These are phyloP conservation scores for Pleurotus platypus DNA, from an alignment of 768 basidiomycete species.

Conservation along the genomic window DNA sequence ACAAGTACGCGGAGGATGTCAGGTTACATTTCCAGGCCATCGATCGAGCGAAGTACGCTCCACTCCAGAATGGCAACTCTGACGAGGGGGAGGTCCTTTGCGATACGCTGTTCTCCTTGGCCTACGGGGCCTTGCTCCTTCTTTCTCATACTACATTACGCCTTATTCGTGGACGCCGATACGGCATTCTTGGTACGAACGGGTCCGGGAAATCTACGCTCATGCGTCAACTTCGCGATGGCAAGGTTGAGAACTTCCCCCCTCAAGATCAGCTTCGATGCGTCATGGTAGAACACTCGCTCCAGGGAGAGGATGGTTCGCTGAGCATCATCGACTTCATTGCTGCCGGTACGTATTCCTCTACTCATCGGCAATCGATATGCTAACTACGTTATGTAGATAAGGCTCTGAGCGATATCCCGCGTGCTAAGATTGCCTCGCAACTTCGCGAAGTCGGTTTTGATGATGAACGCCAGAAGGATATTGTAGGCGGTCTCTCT, in stretches of 20 bases:
- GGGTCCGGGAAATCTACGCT: slow-evolving; percentile 95
- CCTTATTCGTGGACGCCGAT: slow-evolving; percentile 85
- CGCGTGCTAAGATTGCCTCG: slow-evolving; percentile 69
- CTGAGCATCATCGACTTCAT: slow-evolving; percentile 87
- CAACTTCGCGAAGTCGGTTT: slow-evolving; percentile 90
- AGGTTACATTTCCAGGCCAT: slow-evolving; percentile 73
- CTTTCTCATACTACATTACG: slow-evolving; percentile 92
- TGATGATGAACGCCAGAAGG: slow-evolving; percentile 78
- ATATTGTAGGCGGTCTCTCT: slow-evolving; percentile 84
- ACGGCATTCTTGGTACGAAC: slow-evolving; percentile 95
- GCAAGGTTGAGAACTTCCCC: slow-evolving; percentile 96
- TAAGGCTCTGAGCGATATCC: slow-evolving; percentile 56
- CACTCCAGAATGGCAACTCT: slow-evolving; percentile 34
- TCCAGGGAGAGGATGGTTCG: slow-evolving; percentile 90
- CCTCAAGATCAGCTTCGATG: slow-evolving; percentile 81
- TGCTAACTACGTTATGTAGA: slow-evolving; percentile 38
- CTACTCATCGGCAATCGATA: not conserved
- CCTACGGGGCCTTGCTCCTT: slow-evolving; percentile 91
- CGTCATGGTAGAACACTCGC: slow-evolving; percentile 96
- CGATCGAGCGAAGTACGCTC: slow-evolving; percentile 69
- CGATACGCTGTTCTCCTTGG: slow-evolving; percentile 92
- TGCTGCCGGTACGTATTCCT: slow-evolving; percentile 57
- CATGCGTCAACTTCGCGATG: slow-evolving; percentile 91
- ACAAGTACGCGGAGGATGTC: slow-evolving; percentile 57
- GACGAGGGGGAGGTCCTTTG: slow-evolving; percentile 86